Base-by-base conservation (phyloP, 116 monocot species). In the Zostera marina region DNA sequence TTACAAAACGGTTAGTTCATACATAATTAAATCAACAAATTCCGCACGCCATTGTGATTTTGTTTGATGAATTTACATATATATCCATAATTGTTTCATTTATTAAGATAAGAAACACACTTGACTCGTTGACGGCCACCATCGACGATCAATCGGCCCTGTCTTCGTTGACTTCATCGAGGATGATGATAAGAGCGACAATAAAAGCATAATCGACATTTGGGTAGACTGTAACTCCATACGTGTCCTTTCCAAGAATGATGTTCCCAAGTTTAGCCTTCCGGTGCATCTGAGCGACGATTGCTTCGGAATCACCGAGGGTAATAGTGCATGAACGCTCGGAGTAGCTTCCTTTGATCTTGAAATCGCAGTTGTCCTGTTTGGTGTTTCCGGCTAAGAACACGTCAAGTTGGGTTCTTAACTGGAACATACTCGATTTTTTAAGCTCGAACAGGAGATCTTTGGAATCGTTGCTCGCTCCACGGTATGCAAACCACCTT, bases 281-380 rank as follows among this genome's bases (percentile, higher is more conserved):
- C 22, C 65, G 66, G n/a, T 59, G 72, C 66, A 81, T 72, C 85
- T 88, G 79, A 63, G 88, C 83, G 65, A 83, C 65, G 19, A 80
- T 58, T 11, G 13, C 47, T 7, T 57, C 55, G 8, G 83, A 64
- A 53, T 73, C 54, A 22, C 63, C 72, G 13, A 48, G 69, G 59
- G 73, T 72, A 53, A 88, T 72, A 6, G 77, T 73, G 73, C 88
- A 88, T 14, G 74, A 74, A 58, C 80, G 74, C 22, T 65, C 42
- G 38, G 70, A 77, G 43, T 69, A 79, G 55, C 67, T 88, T 42
- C 83, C 83, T 55, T 70, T 77, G 39, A 88, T 53, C 56, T 63
- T 72, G 42, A 73, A 88, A 47, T 77, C 61, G 61, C 32, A 62
- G 25, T 26, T 61, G 1, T 43, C 52, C 46, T 72, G 64, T 5